Base-by-base conservation (phyloP, 2,329 filamentous ascomycete genomes). In the Trichoderma cornu-damae region DNA sequence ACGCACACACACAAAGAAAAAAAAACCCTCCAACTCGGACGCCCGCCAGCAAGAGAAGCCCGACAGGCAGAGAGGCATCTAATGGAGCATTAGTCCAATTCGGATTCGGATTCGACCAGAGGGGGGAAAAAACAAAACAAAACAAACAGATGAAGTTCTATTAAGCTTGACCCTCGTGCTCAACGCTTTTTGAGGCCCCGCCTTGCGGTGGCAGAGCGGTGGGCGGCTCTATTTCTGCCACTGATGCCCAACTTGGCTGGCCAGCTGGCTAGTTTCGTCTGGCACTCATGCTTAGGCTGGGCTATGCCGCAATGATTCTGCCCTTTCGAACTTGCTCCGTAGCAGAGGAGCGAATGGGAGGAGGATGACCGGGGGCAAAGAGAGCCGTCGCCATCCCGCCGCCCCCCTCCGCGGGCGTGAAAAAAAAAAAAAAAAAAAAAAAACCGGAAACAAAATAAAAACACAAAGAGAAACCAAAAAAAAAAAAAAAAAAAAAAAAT, bases 41-140 rank as follows among this genome's bases (percentile, higher is more conserved):
- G 49, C 50, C 22, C 32, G 20, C 50, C 38, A 28, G 14, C 38
- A 16, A 14, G 18, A 44, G n/a, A 22, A 26, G 5, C n/a, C n/a
- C n/a, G n/a, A n/a, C n/a, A n/a, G n/a, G n/a, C n/a, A n/a, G 20
- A 53, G 6, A 12, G 2, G 6, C 50, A 44, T 44, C 38, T 53
- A 26, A 26, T 43, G 20, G 14, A 28, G 30, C 38, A 53, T 53
- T 44, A 53, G 50, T 53, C 22, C 26, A 28, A 42, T 20, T 53
- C 18, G 50, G 3, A 34, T 50, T 38, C 9, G 6, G n/a, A 35
- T 28, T 26, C 14, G 22, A 16, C 20, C 14, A 14, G 35, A 14
- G 28, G 35, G 49, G 26, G 20, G 38, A 24, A 6, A n/a, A 22
- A 44, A 44, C 26, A n/a, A 30, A 30, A 11, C 18, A 32, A 6